A percentile compares a stretch with the other conserved stretches of the same genome.
Evolutionary conservation across 768 basidiomycete genomes (phyloP).

Genomic region (Xerocomellus amylosporus): DNA sequence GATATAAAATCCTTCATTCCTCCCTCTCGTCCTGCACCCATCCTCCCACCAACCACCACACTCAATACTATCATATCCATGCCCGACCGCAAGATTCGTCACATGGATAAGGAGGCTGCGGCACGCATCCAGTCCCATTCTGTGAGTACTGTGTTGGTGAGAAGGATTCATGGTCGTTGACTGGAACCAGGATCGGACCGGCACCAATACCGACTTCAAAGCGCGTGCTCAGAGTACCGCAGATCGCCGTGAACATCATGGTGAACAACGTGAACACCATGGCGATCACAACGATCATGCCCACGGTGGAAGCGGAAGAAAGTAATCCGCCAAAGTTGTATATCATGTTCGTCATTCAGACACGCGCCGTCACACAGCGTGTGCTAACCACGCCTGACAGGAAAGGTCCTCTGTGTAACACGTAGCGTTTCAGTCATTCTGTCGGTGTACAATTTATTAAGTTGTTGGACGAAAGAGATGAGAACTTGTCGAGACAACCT

Average conservation of each 20-base stretch:
- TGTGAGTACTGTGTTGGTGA: neutral
- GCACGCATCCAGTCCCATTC: conserved; percentile 9
- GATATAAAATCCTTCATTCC: neutral
- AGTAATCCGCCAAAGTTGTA: neutral
- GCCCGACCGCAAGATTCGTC: neutral
- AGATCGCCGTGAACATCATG: neutral
- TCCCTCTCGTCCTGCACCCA: neutral
- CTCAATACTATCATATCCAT: neutral
- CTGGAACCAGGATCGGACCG: neutral
- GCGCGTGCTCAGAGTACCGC: conserved; percentile 6
- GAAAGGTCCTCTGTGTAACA: neutral
- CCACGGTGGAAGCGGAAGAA: neutral
- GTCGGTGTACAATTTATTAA: neutral
- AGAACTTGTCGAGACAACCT: too few relatives aligned
- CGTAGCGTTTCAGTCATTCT: neutral
- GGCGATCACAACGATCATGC: too few relatives aligned
- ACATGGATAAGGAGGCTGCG: conserved; percentile 6
- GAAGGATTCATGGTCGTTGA: neutral
- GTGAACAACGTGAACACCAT: too few relatives aligned
- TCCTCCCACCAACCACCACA: neutral
- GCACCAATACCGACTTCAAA: conserved; percentile 6
- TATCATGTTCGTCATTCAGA: neutral
- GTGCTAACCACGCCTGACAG: neutral
- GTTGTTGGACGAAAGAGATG: neutral
- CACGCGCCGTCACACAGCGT: neutral